Conservation (phyloP, 768 basidiomycete genomes). For the Xerocomus spinulosus region DNA sequence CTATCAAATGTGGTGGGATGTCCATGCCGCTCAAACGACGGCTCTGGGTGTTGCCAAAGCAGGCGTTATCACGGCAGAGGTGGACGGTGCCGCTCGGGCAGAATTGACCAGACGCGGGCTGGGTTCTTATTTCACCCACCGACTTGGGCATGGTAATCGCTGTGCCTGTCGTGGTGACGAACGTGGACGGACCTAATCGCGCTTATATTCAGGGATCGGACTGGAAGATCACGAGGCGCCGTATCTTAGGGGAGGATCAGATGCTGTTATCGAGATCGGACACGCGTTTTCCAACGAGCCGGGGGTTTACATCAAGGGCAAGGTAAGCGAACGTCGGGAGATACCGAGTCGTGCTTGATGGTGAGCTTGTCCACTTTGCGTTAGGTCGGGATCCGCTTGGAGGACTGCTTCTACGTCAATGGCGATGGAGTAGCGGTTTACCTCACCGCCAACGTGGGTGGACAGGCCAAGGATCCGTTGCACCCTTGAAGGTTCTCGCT, state of each 20-base stretch:
- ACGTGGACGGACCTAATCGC: constrained; percentile 13
- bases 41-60: constrained; percentile 47
- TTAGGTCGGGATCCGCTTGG: constrained; percentile 74
- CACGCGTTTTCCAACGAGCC: constrained; percentile 84
- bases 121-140: constrained; percentile 68
- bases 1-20: constrained; percentile 56
- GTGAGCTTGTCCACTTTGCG: constrained; percentile 12
- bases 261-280: constrained; percentile 52
- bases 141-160: constrained; percentile 68
- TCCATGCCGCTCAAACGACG: constrained; percentile 56
- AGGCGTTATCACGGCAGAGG: constrained; percentile 46
- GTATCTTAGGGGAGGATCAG: constrained; percentile 69
- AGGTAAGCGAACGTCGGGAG: constrained; percentile 37
- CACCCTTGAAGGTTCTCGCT: constrained; percentile 24
- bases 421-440: constrained; percentile 49
- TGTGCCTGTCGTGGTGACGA: constrained; percentile 1
- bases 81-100: constrained; percentile 60
- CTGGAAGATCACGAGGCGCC: constrained; percentile 80
- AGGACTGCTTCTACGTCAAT: constrained; percentile 76
- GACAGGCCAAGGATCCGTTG: constrained; percentile 42
- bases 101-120: constrained; percentile 42
- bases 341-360: not conserved
- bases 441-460: constrained; percentile 64
- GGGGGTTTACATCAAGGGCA: constrained; percentile 65
- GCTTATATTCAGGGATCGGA: constrained; percentile 62